Percentiles rank a stretch among this genome's conserved stretches.
phyloP scores from a whole-genome alignment of 805 yeast genomes.

The Ogataea nitratoaversa region DNA sequence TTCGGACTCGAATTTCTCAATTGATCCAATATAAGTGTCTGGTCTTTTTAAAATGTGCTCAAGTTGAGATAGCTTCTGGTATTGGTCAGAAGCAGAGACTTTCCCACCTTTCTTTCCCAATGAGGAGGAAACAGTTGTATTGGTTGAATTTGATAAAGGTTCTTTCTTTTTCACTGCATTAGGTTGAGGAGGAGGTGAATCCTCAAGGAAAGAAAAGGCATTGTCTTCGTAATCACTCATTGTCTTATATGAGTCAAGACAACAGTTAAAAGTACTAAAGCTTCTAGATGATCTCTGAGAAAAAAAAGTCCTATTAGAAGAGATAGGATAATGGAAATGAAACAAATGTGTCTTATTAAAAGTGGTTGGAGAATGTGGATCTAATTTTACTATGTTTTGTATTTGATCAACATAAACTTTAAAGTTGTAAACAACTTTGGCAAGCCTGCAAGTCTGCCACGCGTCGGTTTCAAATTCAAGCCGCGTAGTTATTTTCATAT shows the following conservation, averaged over 20 bases:
- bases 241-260: background rate
- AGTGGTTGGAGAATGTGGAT: too few relatives aligned
- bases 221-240: constrained; percentile 11
- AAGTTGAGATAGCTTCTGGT: constrained; percentile 89
- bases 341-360: too few relatives aligned
- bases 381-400: too few relatives aligned
- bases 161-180: constrained; percentile 24
- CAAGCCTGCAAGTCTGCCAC: too few relatives aligned
- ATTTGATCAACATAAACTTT: too few relatives aligned
- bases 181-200: constrained; percentile 7
- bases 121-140: constrained; percentile 9
- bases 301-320: too few relatives aligned
- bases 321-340: too few relatives aligned
- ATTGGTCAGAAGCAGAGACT: constrained; percentile 57
- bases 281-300: background rate
- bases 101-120: constrained; percentile 6
- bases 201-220: constrained; percentile 5
- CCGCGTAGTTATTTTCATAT: too few relatives aligned
- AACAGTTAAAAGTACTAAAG: background rate
- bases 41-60: constrained; percentile 97
- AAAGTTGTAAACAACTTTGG: too few relatives aligned
- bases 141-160: constrained; percentile 36
- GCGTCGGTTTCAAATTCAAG: too few relatives aligned
- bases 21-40: constrained; percentile 95
- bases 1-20: constrained; percentile 71